Evolutionary conservation across 2,329 filamentous ascomycete genomes (phyloP).

Genomic region (Talaromyces sp.): DNA sequence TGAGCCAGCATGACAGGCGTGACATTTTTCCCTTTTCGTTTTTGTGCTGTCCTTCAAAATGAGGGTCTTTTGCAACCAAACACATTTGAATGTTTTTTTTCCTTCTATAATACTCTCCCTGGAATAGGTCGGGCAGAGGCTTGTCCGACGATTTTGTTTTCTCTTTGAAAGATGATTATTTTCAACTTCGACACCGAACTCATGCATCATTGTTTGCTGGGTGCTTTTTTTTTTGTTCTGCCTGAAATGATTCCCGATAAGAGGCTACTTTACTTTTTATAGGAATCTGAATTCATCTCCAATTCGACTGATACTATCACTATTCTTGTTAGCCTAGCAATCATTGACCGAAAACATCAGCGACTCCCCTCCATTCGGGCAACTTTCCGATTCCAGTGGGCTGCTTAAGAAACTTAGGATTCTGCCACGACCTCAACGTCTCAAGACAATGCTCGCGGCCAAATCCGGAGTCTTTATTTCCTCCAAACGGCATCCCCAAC

Average conservation of each 20-base stretch:
- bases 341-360: neutral
- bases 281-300: neutral
- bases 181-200: neutral
- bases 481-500: neutral
- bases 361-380: neutral
- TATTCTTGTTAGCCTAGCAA: neutral
- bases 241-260: conserved; percentile 2
- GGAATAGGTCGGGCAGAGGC: neutral
- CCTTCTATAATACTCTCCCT: conserved; percentile 1
- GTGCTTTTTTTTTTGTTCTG: neutral
- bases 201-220: neutral
- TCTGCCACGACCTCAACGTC: neutral
- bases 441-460: neutral
- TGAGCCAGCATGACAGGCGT: conserved; percentile 18
- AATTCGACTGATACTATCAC: neutral
- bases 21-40: conserved; percentile 10
- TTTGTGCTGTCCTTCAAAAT: neutral
- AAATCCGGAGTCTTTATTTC: neutral
- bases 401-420: neutral
- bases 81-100: neutral
- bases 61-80: neutral
- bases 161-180: conserved; percentile 8
- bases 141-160: neutral
- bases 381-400: neutral
- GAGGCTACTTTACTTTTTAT: conserved; percentile 13